Evolutionary conservation across 306 rosid species (phyloP).

Genomic region (Cucumis melo): DNA sequence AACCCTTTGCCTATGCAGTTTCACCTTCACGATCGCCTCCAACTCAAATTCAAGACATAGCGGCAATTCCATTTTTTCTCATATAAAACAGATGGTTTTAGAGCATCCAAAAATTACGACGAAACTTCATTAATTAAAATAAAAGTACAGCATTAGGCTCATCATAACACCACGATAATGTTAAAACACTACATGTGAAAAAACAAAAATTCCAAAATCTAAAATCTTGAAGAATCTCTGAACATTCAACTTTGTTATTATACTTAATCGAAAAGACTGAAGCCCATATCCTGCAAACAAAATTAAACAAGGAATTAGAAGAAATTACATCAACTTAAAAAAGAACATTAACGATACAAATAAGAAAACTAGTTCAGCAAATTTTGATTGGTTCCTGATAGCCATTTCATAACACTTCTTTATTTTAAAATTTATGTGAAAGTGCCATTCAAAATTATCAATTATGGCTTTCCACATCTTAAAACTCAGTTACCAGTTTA

Average conservation of each 20-base stretch:
- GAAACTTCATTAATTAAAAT: background rate
- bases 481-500: too few species aligned
- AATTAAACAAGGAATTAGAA: background rate
- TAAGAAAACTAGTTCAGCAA: background rate
- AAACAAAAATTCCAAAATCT: slow-evolving; percentile 6
- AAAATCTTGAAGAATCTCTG: slow-evolving; percentile 9
- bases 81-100: background rate
- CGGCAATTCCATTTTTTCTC: background rate
- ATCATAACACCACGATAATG: slow-evolving; percentile 7
- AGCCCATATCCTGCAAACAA: slow-evolving; percentile 66
- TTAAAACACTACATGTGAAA: slow-evolving; percentile 7
- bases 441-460: too few species aligned
- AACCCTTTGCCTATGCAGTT: background rate
- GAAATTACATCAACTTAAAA: background rate
- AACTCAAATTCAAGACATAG: background rate
- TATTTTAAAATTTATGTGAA: too few species aligned
- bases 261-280: slow-evolving; percentile 72
- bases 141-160: background rate
- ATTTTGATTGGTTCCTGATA: too few species aligned
- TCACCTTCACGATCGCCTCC: background rate
- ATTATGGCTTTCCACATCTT: too few species aligned
- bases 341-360: too few species aligned
- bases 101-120: background rate
- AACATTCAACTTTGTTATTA: background rate
- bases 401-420: too few species aligned